A percentile compares a stretch with the other conserved stretches of the same genome.
These are phyloP conservation scores for Phytopythium kandeliae DNA, from an alignment of 352 stramenopile genomes.

Conservation along the genomic window DNA sequence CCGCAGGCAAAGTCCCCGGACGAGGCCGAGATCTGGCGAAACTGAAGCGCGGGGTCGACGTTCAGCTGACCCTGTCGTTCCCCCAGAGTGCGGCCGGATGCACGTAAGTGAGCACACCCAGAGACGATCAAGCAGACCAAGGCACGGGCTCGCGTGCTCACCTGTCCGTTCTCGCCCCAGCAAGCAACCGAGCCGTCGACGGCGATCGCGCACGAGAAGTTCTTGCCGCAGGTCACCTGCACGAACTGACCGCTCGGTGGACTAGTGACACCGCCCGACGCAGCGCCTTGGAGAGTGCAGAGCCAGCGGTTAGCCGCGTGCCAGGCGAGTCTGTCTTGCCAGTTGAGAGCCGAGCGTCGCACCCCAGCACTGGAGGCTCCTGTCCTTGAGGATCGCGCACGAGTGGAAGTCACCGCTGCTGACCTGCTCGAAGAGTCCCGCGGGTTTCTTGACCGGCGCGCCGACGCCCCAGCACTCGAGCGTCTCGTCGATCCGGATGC, in stretches of 20 bases:
- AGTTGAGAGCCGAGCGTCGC: background rate
- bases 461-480: slow-evolving; percentile 72
- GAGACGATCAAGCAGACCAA: too few species aligned
- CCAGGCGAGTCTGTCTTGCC: too few species aligned
- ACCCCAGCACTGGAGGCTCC: slow-evolving; percentile 74
- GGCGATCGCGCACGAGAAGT: slow-evolving; percentile 53
- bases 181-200: slow-evolving; percentile 42
- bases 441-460: slow-evolving; percentile 36
- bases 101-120: too few species aligned
- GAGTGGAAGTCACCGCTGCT: slow-evolving; percentile 78
- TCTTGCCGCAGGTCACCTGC: slow-evolving; percentile 74
- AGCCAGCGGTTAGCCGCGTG: too few species aligned
- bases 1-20: slow-evolving; percentile 61
- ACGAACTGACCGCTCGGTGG: slow-evolving; percentile 52
- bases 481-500: slow-evolving; percentile 69
- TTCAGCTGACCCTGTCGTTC: slow-evolving; percentile 40
- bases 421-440: slow-evolving; percentile 76
- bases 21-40: slow-evolving; percentile 61
- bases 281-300: slow-evolving; percentile 19
- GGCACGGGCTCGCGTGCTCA: too few species aligned
- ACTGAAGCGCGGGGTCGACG: slow-evolving; percentile 26
- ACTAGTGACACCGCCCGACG: slow-evolving; percentile 23
- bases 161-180: slow-evolving; percentile 65
- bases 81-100: too few species aligned
- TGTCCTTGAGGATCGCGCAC: slow-evolving; percentile 77